Percentiles rank a stretch among this genome's conserved stretches.
Conservation (phyloP, 73 alveolate genomes). For the Uronychia setigera region DNA sequence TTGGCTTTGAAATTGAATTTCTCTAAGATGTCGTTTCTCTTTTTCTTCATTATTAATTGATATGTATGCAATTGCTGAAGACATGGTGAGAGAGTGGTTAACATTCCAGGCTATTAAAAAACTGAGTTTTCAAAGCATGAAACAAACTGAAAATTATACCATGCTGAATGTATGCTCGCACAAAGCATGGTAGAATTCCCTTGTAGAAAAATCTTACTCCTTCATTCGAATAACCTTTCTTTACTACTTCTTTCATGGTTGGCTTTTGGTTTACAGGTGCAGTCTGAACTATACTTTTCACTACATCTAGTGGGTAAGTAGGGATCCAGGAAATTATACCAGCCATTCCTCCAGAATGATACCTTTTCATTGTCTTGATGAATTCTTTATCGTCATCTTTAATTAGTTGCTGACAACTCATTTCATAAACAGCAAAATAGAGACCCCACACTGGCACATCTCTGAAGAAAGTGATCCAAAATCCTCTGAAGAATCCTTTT, state of each 20-base stretch:
- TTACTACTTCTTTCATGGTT: not conserved
- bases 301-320: constrained; percentile 57
- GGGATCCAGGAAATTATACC: constrained; percentile 55
- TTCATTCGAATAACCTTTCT: not conserved
- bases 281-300: constrained; percentile 42
- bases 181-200: constrained; percentile 25
- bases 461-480: constrained; percentile 50
- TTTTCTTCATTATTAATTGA: too few species aligned
- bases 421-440: constrained; percentile 45
- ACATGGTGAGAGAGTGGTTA: too few species aligned
- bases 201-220: constrained; percentile 21
- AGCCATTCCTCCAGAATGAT: constrained; percentile 62
- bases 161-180: too few species aligned
- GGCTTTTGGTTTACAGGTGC: constrained; percentile 7
- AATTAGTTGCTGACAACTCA: constrained; percentile 1
- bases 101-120: too few species aligned
- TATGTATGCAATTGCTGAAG: too few species aligned
- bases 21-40: too few species aligned
- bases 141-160: too few species aligned
- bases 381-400: not conserved
- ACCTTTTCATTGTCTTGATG: not conserved
- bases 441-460: constrained; percentile 69
- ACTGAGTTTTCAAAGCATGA: too few species aligned
- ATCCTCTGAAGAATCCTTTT: constrained; percentile 50
- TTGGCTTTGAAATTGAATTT: too few species aligned